Base-by-base conservation (phyloP, 495 filamentous ascomycete species). In the Penicillium cinerascens region DNA sequence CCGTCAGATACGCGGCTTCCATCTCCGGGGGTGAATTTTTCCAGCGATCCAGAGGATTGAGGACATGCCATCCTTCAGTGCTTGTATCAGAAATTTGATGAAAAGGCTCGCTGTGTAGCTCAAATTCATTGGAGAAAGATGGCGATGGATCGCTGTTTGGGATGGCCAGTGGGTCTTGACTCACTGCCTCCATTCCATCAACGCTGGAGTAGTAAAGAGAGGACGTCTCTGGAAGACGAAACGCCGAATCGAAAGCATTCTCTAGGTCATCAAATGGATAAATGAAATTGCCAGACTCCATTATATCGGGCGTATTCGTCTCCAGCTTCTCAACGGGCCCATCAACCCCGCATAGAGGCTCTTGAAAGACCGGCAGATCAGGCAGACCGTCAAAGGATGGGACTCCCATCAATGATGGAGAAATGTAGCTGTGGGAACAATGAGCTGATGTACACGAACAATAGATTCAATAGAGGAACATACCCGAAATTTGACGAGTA, bases 21-120 rank as follows among this genome's bases (percentile, higher is more conserved):
- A 25, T 42, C 17, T 50, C 47, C 36, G 47, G 47, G 4, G 47
- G 47, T 1, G 47, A 50, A 10, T 50, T 50, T 18, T 21, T 50
- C 47, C 47, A 50, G 1, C 47, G 47, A 40, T 50, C 47, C 39
- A 50, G 33, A 21, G 47, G 47, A 23, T 39, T 50, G 17, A 47
- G 44, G 0, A 29, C n/a, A 9, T 37, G 20, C 29, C 4, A 33
- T 15, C 10, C 18, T 47, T 47, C 44, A 21, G 18, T 4, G 10
- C 33, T 37, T n/a, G 10, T 7, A 47, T 15, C 17, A 6, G 21
- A 13, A 33, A 33, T 1, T 1, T 33, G 13, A 33, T 13, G 10
- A 33, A 7, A 29, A 29, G 6, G 26, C 4, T 29, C 1, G 7
- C 9, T 29, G 1, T 33, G 29, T 15, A 15, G 11, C 3, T 33